Evolutionary conservation across 2,329 filamentous ascomycete species (phyloP).

Genomic region (Ophiocordyceps sinensis): DNA sequence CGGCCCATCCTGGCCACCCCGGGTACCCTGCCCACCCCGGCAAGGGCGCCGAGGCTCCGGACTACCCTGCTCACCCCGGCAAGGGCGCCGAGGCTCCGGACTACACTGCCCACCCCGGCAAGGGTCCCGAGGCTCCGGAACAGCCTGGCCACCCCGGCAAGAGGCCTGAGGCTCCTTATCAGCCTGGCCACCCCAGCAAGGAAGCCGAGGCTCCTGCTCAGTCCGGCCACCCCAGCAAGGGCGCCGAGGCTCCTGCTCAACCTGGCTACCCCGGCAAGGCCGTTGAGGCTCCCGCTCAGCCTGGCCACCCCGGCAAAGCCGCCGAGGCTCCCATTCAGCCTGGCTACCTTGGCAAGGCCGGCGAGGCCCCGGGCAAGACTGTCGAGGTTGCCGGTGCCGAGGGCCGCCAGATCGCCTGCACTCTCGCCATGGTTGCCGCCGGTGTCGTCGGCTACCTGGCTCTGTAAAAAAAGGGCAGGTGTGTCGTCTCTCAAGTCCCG

Average conservation of each 20-base stretch:
- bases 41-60: no score
- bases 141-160: background rate
- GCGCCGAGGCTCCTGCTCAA: background rate
- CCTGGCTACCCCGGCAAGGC: background rate
- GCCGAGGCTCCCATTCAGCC: background rate
- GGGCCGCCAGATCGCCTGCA: conserved; percentile 6
- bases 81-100: no score
- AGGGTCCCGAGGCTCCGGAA: conserved; percentile 1
- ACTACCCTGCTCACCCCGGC: no score
- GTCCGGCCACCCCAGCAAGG: background rate
- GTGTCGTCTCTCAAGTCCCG: no score
- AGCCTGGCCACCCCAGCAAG: background rate
- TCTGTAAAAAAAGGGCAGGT: conserved; percentile 10
- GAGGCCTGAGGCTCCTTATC: background rate
- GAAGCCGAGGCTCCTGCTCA: background rate
- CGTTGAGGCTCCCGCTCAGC: background rate
- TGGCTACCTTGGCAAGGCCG: background rate
- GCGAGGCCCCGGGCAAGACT: background rate
- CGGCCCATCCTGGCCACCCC: no score
- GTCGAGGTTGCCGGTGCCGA: conserved; percentile 7
- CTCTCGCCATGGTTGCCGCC: conserved; percentile 12
- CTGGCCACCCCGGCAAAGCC: background rate
- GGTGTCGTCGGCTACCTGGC: conserved; percentile 14
- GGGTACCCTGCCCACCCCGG: no score
- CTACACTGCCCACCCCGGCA: background rate